These are phyloP conservation scores for Yamagishiella unicocca DNA, from an alignment of 139 green algal species.

Conservation along the genomic window DNA sequence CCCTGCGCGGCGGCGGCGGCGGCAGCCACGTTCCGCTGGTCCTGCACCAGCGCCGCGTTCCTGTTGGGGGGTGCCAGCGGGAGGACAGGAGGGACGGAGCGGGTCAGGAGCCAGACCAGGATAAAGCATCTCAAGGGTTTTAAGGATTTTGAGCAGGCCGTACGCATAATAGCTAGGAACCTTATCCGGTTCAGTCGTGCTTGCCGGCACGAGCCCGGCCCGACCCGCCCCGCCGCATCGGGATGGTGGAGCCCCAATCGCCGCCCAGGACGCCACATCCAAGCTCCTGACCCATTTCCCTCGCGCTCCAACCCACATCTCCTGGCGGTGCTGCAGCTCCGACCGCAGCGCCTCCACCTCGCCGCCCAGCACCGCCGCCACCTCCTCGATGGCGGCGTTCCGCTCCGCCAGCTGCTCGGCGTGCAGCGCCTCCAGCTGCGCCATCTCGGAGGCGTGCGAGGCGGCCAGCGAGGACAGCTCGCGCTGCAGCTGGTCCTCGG, in stretches of 20 bases:
- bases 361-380: neutral
- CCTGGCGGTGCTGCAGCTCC: neutral
- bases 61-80: too few relatives aligned
- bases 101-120: too few relatives aligned
- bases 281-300: too few relatives aligned
- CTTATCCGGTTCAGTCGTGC: too few relatives aligned
- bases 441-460: neutral
- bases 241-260: too few relatives aligned
- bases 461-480: constrained; percentile 13
- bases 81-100: too few relatives aligned
- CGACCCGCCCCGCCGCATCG: too few relatives aligned
- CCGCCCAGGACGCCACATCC: too few relatives aligned
- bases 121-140: too few relatives aligned
- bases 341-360: constrained; percentile 20
- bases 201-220: too few relatives aligned
- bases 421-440: neutral
- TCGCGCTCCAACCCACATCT: neutral
- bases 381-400: neutral
- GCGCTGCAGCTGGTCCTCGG: neutral
- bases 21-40: neutral
- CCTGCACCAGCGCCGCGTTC: neutral
- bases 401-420: constrained; percentile 7
- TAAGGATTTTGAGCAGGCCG: too few relatives aligned
- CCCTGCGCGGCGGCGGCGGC: neutral
- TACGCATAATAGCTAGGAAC: too few relatives aligned